Evolutionary conservation across 2,329 filamentous ascomycete genomes (phyloP), one percentile per base, ranked within the genome.

Genomic region (Remersonia thermophila): DNA sequence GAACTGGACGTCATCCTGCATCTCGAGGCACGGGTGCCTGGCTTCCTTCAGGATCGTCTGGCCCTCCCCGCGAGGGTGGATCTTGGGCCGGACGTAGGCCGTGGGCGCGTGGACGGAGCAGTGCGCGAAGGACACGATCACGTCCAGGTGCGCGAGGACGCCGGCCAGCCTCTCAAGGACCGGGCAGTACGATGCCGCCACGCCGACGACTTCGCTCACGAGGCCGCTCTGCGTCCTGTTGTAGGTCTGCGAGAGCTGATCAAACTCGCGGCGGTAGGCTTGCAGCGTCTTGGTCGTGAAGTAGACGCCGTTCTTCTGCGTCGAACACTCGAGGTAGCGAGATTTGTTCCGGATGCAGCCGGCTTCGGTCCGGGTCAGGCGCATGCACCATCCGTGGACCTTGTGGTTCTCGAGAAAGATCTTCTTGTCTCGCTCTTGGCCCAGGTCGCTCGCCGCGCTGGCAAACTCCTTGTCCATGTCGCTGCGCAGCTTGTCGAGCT

Each of bases 281-380:
- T 86, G 80, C 49, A 98, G 67, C 23, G 71, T 77, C 36, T 76
- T 77, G 3, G 91, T 98, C 1, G 91, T 96, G 59, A 98, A 98
- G 63, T 91, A 98, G 37, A 96, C 91, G 30, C 91, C 91, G 55
- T 95, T 98, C 69, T 98, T 98, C 61, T 96, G 91, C 0, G 93
- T 98, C 0, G 87, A 93, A 56, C 86, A 93, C 58, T 98, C 91
- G 51, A 89, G 81, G 51, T 96, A 98, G 33, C 77, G 69, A 40
- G 76, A 78, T 54, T 91, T 93, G 59, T 93, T 93, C 42, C 91
- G 80, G 49, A 98, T 98, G 51, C 84, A 93, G 12, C 82, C 80
- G 1, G 91, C 85, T 62, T 98, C 91, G 25, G 73, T 89, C 40
- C 91, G 73, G 3, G 91, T 98, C 14, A 98, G 67, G 37, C 91